Base-by-base conservation (phyloP, 208 protist genomes). In the Balamuthia mandrillaris region DNA sequence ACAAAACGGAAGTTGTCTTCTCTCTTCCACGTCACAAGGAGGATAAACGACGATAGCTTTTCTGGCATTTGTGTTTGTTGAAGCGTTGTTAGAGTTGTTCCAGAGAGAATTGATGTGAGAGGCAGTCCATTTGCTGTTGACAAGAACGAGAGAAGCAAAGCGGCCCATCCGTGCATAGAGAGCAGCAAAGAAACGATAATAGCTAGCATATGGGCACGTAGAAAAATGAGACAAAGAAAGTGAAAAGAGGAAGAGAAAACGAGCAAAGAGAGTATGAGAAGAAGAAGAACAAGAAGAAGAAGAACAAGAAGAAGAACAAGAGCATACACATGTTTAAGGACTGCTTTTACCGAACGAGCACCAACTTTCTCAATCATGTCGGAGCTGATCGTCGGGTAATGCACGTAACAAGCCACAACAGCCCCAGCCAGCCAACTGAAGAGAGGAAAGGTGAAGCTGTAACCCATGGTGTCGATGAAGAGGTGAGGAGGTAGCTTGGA, bases 61-160 rank as follows among this genome's bases (percentile, higher is more conserved):
- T n/a, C n/a, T n/a, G n/a, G n/a, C n/a, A n/a, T n/a, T n/a, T n/a
- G n/a, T n/a, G n/a, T n/a, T n/a, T n/a, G n/a, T n/a, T n/a, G n/a
- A n/a, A n/a, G n/a, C n/a, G n/a, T n/a, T n/a, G n/a, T 63, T 37
- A 24, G 86, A 79, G 1, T 89, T 90, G 58, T 84, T 86, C 95
- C 94, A 99, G 16, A 99, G 74, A 3, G 83, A 4, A 12, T 79
- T 37, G 41, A 99, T 92, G 84, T 99, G 97, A 18, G 74, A 88
- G n/a, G 88, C 87, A 1, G 98, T 99, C 98, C 98, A 99, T 7
- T 92, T 94, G 2, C 95, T 97, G 94, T 99, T 99, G 3, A 94
- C 96, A 75, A 99, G 94, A 5, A 97, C 94, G 0, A 94, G 45
- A 41, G 92, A 51, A 14, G 94, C 92, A 60, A 86, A 96, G 33